A percentile compares a stretch with the other conserved stretches of the same genome.
Conservation (phyloP, 2,329 filamentous ascomycete species). For the Clonostachys byssicola region DNA sequence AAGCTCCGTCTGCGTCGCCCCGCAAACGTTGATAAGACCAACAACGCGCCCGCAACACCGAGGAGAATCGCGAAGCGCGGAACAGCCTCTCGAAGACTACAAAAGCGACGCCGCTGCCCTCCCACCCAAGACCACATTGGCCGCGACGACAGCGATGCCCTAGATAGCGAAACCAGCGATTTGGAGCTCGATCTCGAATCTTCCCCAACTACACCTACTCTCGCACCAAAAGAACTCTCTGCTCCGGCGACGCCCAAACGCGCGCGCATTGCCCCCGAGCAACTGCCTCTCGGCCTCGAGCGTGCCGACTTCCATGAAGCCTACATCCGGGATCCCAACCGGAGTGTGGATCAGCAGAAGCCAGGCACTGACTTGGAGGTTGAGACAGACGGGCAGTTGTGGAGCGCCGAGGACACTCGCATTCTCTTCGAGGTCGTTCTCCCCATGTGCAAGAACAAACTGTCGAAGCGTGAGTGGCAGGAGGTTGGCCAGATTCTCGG, state of each 20-base stretch:
- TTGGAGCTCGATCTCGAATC: not conserved
- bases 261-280: constrained; percentile 54
- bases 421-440: constrained; percentile 64
- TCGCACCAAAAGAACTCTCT: too few relatives aligned
- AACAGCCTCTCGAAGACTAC: constrained; percentile 36
- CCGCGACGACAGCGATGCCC: too few relatives aligned
- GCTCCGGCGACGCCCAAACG: constrained; percentile 54
- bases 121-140: too few relatives aligned
- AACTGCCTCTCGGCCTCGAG: constrained; percentile 55
- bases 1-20: constrained; percentile 49
- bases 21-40: constrained; percentile 14
- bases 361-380: constrained; percentile 29
- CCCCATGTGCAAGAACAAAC: constrained; percentile 51
- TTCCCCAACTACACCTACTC: not conserved
- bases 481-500: constrained; percentile 62
- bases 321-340: constrained; percentile 10
- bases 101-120: constrained; percentile 45
- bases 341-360: constrained; percentile 2
- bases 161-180: too few relatives aligned
- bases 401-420: constrained; percentile 61
- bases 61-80: constrained; percentile 49
- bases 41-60: constrained; percentile 20
- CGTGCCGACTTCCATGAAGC: constrained; percentile 51
- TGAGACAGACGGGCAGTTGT: constrained; percentile 41
- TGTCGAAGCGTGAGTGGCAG: constrained; percentile 62